These are phyloP conservation scores for Capronia epimyces DNA, from an alignment of 2,329 filamentous ascomycete genomes.

Conservation along the genomic window DNA sequence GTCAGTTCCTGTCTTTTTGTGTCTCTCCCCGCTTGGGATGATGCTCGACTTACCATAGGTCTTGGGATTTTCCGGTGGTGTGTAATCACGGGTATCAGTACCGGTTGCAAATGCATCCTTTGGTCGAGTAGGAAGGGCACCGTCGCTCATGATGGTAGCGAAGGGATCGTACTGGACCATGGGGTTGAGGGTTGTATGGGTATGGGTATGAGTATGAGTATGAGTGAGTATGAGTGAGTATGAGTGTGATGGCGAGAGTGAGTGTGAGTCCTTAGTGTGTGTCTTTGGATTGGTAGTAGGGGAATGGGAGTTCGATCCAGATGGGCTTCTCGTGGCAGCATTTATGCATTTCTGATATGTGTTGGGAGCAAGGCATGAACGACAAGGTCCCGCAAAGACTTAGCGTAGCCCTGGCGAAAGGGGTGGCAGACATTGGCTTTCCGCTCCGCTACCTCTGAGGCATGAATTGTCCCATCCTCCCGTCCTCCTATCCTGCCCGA, in stretches of 20 bases:
- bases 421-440: background rate
- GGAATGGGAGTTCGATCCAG: background rate
- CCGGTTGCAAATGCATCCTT: background rate
- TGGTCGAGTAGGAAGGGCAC: constrained; percentile 11
- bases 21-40: background rate
- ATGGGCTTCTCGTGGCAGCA: background rate
- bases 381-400: background rate
- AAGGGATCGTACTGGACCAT: constrained; percentile 24
- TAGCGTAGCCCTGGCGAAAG: background rate
- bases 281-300: constrained; percentile 14
- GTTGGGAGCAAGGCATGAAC: background rate
- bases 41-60: constrained; percentile 2
- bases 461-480: background rate
- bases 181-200: constrained; percentile 1
- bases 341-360: constrained; percentile 12
- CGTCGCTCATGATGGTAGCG: constrained; percentile 6
- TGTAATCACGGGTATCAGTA: background rate
- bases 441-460: constrained; percentile 13
- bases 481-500: background rate
- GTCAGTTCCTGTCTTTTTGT: background rate
- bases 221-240: constrained; percentile 1
- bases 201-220: constrained; percentile 3
- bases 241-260: constrained; percentile 1
- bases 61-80: background rate
- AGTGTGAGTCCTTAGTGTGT: background rate